Evolutionary conservation across 805 yeast species (phyloP).

Genomic region (Monosporozyma unispora): DNA sequence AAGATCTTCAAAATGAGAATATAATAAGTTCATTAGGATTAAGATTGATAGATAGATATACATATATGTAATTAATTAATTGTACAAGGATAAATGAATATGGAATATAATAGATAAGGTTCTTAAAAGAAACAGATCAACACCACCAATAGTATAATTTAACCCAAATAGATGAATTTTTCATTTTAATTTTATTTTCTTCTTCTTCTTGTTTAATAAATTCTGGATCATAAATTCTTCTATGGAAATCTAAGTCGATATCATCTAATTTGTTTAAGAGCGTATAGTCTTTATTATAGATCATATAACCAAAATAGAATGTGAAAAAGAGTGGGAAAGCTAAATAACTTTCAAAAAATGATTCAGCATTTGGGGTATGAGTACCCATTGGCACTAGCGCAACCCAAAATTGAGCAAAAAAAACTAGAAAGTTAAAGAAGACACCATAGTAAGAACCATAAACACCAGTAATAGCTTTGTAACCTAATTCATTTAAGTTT

Average conservation of each 20-base stretch:
- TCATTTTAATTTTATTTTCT: slow-evolving; percentile 27
- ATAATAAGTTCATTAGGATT: neutral
- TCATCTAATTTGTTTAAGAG: slow-evolving; percentile 31
- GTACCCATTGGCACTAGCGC: slow-evolving; percentile 49
- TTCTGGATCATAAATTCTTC: slow-evolving; percentile 35
- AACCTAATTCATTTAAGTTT: slow-evolving; percentile 40
- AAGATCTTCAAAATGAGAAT: neutral
- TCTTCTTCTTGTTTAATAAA: slow-evolving; percentile 34
- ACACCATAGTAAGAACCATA: slow-evolving; percentile 44
- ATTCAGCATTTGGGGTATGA: slow-evolving; percentile 24
- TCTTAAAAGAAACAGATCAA: slow-evolving; percentile 1
- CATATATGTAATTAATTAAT: neutral
- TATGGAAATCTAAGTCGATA: slow-evolving; percentile 37
- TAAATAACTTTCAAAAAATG: slow-evolving; percentile 47
- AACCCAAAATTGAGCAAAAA: slow-evolving; percentile 55
- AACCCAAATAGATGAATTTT: slow-evolving; percentile 22
- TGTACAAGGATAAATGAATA: too few relatives aligned
- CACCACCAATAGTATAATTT: slow-evolving; percentile 35
- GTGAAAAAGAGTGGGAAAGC: slow-evolving; percentile 39
- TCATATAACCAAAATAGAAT: slow-evolving; percentile 43
- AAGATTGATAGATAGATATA: neutral
- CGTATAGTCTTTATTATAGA: slow-evolving; percentile 33
- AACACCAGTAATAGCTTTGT: slow-evolving; percentile 39
- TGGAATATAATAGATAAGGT: too few relatives aligned
- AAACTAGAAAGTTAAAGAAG: slow-evolving; percentile 39